phyloP scores from a whole-genome alignment of 2,329 filamentous ascomycete genomes.

The Rutstroemia sp. region DNA sequence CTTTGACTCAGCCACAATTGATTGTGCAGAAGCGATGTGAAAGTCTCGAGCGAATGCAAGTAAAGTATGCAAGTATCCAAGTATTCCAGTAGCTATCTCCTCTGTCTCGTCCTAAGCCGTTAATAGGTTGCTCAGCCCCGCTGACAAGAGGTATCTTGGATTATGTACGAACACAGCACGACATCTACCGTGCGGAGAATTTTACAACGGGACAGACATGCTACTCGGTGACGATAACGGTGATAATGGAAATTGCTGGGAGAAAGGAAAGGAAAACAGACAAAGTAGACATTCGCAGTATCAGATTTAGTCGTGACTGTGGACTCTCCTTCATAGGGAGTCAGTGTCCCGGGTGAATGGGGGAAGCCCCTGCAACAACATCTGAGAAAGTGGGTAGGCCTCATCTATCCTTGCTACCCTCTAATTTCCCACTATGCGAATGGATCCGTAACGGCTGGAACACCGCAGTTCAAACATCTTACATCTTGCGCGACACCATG shows the following conservation, averaged over 20 bases:
- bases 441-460: no score
- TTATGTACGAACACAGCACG: background rate
- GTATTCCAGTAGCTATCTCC: background rate
- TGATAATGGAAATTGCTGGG: background rate
- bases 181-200: background rate
- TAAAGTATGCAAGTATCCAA: background rate
- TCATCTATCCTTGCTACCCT: no score
- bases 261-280: background rate
- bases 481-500: no score
- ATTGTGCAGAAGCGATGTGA: background rate
- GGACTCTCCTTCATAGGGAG: no score
- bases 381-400: no score
- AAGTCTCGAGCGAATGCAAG: no score
- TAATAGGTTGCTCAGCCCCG: background rate
- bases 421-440: no score
- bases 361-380: no score
- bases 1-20: conserved; percentile 3
- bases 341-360: no score
- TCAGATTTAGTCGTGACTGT: background rate
- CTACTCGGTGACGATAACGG: background rate
- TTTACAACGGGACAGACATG: background rate
- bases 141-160: background rate
- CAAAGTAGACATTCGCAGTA: background rate
- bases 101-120: background rate
- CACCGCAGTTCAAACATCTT: no score